These are phyloP conservation scores for Myriosclerotinia scirpicola DNA, from an alignment of 2,329 filamentous ascomycete species.

Conservation along the genomic window DNA sequence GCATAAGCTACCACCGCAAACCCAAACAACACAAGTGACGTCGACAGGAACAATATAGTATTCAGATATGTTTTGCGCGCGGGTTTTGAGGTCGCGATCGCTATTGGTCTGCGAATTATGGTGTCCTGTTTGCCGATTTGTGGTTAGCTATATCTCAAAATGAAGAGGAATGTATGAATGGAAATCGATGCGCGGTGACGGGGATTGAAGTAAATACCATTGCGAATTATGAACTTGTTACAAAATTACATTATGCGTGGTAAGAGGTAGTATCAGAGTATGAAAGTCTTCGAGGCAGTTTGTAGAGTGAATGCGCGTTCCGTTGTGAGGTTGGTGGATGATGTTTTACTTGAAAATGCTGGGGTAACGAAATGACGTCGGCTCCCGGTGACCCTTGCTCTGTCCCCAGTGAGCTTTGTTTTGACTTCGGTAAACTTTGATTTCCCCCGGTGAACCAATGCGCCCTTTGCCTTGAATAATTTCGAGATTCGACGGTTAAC, in stretches of 20 bases:
- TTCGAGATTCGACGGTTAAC: not conserved
- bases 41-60: conserved; percentile 44
- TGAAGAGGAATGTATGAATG: not conserved
- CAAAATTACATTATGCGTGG: conserved; percentile 4
- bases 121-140: conserved; percentile 47
- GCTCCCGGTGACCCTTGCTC: not conserved
- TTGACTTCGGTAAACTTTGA: not conserved
- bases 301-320: not conserved
- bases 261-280: not conserved
- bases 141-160: conserved; percentile 5
- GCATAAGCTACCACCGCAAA: conserved; percentile 61
- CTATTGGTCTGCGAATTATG: conserved; percentile 52
- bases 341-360: conserved; percentile 13
- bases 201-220: not conserved
- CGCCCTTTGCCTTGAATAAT: not conserved
- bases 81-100: conserved; percentile 56
- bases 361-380: conserved; percentile 18
- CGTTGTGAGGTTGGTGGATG: conserved; percentile 8
- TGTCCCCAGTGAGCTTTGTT: not conserved
- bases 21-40: conserved; percentile 55
- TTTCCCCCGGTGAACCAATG: too few relatives aligned
- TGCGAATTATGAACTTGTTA: too few relatives aligned
- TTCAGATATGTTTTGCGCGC: conserved; percentile 66
- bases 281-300: not conserved
- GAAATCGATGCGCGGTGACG: not conserved